Conservation (phyloP, 306 rosid genomes). For the Lithocarpus polystachyus region DNA sequence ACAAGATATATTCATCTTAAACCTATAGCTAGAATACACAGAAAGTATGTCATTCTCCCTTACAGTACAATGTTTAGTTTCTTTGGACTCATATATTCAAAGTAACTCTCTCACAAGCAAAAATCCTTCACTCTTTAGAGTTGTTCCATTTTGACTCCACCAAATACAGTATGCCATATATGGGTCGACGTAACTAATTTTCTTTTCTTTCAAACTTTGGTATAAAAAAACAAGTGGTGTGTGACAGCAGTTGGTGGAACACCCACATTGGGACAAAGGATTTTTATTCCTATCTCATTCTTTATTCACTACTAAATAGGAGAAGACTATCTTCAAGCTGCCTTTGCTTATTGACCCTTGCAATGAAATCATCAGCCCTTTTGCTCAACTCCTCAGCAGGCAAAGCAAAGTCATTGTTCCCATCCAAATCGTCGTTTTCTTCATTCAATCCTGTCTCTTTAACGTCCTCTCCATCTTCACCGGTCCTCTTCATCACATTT, state of each 20-base stretch:
- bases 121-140: no score
- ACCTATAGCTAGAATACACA: not conserved
- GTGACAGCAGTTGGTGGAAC: no score
- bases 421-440: conserved; percentile 3
- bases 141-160: no score
- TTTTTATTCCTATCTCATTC: no score
- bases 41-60: not conserved
- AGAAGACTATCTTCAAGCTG: conserved; percentile 53
- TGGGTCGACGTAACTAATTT: no score
- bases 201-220: no score
- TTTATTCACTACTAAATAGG: conserved; percentile 22
- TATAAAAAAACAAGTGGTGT: no score
- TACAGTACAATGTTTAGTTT: not conserved
- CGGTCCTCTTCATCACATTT: conserved; percentile 5
- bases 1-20: not conserved
- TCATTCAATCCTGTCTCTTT: conserved; percentile 19
- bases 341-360: conserved; percentile 66
- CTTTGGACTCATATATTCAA: not conserved
- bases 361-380: conserved; percentile 90
- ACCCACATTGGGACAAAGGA: no score
- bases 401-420: conserved; percentile 2
- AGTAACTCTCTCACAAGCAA: not conserved
- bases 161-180: no score
- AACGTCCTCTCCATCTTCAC: conserved; percentile 5
- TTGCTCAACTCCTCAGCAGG: conserved; percentile 50